phyloP scores from a whole-genome alignment of 2,329 filamentous ascomycete genomes.

The Penicillium sp. region DNA sequence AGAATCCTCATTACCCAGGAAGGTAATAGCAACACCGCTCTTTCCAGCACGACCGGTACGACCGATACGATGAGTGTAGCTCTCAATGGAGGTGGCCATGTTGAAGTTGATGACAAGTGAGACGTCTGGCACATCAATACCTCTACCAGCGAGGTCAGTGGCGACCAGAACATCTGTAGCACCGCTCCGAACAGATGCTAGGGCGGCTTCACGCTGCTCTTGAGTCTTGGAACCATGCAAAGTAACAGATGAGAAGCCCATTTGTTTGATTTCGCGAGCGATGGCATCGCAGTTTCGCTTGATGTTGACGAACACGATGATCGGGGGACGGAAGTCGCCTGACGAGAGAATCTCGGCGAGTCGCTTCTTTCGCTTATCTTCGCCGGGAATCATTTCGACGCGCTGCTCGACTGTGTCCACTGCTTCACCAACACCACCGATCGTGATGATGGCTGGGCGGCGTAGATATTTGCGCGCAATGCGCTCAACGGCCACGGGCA shows the following conservation, averaged over 20 bases:
- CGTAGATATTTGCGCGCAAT: slow-evolving; percentile 97
- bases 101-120: slow-evolving; percentile 97
- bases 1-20: slow-evolving; percentile 84
- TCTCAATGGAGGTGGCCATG: slow-evolving; percentile 91
- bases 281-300: slow-evolving; percentile 98
- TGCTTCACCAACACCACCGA: slow-evolving; percentile 91
- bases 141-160: slow-evolving; percentile 91
- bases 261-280: slow-evolving; percentile 88
- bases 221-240: slow-evolving; percentile 96
- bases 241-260: slow-evolving; percentile 88
- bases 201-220: slow-evolving; percentile 92
- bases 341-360: slow-evolving; percentile 86
- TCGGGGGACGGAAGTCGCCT: slow-evolving; percentile 79
- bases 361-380: slow-evolving; percentile 96
- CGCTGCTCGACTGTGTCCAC: slow-evolving; percentile 98
- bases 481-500: slow-evolving; percentile 88
- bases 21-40: slow-evolving; percentile 93
- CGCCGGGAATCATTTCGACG: slow-evolving; percentile 85
- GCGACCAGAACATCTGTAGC: slow-evolving; percentile 87
- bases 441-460: slow-evolving; percentile 88
- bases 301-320: slow-evolving; percentile 99
- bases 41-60: slow-evolving; percentile 97
- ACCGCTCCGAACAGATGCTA: slow-evolving; percentile 80
- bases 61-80: slow-evolving; percentile 94
- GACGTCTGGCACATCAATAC: slow-evolving; percentile 96